A percentile compares a stretch with the other conserved stretches of the same genome.
These are phyloP conservation scores for Metschnikowia peoriensis DNA, from an alignment of 805 yeast species.

Conservation along the genomic window DNA sequence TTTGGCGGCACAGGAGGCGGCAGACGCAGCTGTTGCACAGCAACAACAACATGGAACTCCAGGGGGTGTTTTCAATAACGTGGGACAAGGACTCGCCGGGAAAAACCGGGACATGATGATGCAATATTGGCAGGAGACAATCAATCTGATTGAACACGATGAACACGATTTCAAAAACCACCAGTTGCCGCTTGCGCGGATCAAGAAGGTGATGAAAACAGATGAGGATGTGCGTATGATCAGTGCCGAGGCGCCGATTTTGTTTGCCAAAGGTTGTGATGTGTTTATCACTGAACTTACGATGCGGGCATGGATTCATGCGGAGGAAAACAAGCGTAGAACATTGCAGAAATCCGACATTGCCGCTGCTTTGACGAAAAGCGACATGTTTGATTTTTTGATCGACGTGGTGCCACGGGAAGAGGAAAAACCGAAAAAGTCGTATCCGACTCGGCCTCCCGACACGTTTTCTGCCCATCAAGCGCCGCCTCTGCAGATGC, in stretches of 20 bases:
- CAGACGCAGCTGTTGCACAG: conserved; percentile 46
- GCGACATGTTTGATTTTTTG: conserved; percentile 96
- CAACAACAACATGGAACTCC: conserved; percentile 41
- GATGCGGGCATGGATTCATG: conserved; percentile 99
- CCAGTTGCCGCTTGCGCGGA: conserved; percentile 92
- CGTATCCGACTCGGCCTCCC: conserved; percentile 21
- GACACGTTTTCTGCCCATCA: conserved; percentile 19
- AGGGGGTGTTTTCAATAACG: conserved; percentile 77
- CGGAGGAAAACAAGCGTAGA: conserved; percentile 92
- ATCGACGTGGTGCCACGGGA: conserved; percentile 96
- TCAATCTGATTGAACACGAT: conserved; percentile 84
- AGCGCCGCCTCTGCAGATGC: conserved; percentile 15
- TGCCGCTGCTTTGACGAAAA: conserved; percentile 89
- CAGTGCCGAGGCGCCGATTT: conserved; percentile 95
- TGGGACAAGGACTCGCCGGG: conserved; percentile 58
- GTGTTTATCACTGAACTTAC: conserved; percentile 94
- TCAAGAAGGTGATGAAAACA: conserved; percentile 96
- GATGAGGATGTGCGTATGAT: conserved; percentile 98
- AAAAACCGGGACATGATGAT: conserved; percentile 82
- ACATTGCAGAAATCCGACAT: conserved; percentile 93
- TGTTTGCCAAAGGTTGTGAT: conserved; percentile 98
- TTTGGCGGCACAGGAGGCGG: conserved; percentile 46
- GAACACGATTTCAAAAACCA: conserved; percentile 92
- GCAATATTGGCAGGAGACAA: conserved; percentile 96
- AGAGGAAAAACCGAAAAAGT: conserved; percentile 59